These are phyloP conservation scores for Populus hybrid DNA, from an alignment of 441 rosid genomes.

Conservation along the genomic window DNA sequence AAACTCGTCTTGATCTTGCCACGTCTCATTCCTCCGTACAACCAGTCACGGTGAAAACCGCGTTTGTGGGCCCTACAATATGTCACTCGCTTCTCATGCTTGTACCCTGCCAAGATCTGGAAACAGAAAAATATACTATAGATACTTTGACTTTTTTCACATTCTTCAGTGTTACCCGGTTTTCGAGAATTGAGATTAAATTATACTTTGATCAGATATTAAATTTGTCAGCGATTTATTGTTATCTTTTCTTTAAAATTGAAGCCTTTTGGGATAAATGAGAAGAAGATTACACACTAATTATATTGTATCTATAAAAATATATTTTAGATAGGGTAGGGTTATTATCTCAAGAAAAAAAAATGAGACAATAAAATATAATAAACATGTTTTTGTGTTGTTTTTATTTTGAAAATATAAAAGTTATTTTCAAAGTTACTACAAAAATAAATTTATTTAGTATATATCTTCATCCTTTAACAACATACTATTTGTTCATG, in stretches of 20 bases:
- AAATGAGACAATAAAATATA: too few relatives aligned
- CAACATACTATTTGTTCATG: too few relatives aligned
- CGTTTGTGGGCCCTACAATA: neutral
- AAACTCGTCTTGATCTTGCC: neutral
- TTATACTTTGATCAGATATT: too few relatives aligned
- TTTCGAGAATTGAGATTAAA: neutral
- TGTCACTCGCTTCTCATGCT: neutral
- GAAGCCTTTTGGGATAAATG: neutral
- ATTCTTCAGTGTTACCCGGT: neutral
- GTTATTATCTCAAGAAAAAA: too few relatives aligned
- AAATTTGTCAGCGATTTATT: too few relatives aligned
- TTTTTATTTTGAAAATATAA: too few relatives aligned
- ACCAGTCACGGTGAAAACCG: neutral
- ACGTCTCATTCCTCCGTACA: neutral
- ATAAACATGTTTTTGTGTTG: too few relatives aligned
- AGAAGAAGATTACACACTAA: neutral
- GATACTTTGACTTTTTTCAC: neutral
- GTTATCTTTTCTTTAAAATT: neutral
- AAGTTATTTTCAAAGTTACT: too few relatives aligned
- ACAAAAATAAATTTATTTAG: too few relatives aligned
- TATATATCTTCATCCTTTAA: too few relatives aligned
- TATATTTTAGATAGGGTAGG: too few relatives aligned
- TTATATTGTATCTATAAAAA: too few relatives aligned
- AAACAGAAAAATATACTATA: neutral
- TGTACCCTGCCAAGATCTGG: neutral